Percentiles rank a stretch among this genome's conserved stretches.
phyloP scores from a whole-genome alignment of 1,284 basidiomycete species.

The Mycosarcoma maydis region DNA sequence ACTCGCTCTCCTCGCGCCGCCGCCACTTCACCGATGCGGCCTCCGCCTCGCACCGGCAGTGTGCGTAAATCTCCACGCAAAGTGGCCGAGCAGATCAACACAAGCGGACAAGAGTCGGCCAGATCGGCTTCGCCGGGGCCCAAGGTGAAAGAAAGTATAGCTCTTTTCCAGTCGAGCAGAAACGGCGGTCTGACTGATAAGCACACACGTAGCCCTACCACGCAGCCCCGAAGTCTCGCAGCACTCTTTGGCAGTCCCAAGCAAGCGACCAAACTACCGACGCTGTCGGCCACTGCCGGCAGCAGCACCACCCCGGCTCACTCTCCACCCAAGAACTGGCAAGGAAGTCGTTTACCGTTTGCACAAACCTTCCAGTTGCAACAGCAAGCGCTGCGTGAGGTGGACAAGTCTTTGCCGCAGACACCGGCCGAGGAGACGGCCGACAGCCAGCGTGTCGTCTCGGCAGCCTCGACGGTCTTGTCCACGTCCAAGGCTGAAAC shows the following conservation, averaged over 20 bases:
- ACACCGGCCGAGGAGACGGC: slow-evolving; percentile 24
- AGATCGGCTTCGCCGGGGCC: slow-evolving; percentile 22
- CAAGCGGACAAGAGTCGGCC: slow-evolving; percentile 10
- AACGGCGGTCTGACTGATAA: not conserved
- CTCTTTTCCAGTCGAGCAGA: slow-evolving; percentile 18
- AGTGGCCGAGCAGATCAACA: slow-evolving; percentile 27
- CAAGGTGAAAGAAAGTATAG: slow-evolving; percentile 10
- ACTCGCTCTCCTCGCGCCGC: slow-evolving; percentile 31
- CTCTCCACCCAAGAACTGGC: slow-evolving; percentile 44
- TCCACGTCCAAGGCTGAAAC: slow-evolving; percentile 20
- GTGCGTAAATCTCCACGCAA: slow-evolving; percentile 46
- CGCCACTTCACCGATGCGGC: slow-evolving; percentile 27
- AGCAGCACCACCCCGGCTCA: slow-evolving; percentile 42
- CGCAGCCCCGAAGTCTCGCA: slow-evolving; percentile 38
- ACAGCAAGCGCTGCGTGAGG: slow-evolving; percentile 11
- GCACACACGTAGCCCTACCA: slow-evolving; percentile 25
- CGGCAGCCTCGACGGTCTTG: slow-evolving; percentile 17
- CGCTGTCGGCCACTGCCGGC: slow-evolving; percentile 17
- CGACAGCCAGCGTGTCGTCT: slow-evolving; percentile 17
- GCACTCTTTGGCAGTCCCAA: slow-evolving; percentile 43
- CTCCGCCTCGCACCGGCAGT: slow-evolving; percentile 34
- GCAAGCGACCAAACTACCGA: slow-evolving; percentile 37
- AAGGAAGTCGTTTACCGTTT: slow-evolving; percentile 33
- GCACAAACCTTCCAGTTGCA: slow-evolving; percentile 16
- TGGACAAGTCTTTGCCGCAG: slow-evolving; percentile 25